Conservation (phyloP, 768 basidiomycete species). For the Asterophora parasitica region DNA sequence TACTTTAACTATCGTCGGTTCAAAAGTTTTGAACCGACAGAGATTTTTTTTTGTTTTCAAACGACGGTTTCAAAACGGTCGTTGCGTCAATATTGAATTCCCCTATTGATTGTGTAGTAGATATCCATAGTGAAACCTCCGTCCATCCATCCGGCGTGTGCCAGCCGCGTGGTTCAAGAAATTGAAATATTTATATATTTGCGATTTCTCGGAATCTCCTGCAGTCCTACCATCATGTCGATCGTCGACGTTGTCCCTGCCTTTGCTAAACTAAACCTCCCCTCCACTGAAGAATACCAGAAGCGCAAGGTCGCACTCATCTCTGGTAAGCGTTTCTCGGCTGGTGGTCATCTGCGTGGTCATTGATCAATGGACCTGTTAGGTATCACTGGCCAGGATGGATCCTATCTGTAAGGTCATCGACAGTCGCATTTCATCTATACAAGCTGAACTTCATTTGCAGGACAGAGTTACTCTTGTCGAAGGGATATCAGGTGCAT, state of each 20-base stretch:
- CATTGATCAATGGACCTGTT: constrained; percentile 9
- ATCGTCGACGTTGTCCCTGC: constrained; percentile 32
- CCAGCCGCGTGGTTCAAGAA: too few species aligned
- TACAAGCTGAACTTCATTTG: constrained; percentile 9
- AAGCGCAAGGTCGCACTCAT: constrained; percentile 93
- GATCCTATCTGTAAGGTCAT: constrained; percentile 78
- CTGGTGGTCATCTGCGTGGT: background rate
- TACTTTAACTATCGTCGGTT: too few species aligned
- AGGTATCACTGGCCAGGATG: constrained; percentile 97
- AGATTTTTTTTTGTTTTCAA: too few species aligned
- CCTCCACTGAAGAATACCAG: constrained; percentile 75
- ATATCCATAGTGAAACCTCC: too few species aligned
- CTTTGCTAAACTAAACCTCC: constrained; percentile 54
- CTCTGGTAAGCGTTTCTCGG: constrained; percentile 52
- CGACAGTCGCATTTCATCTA: constrained; percentile 2
- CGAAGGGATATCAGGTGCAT: constrained; percentile 89
- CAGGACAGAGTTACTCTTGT: constrained; percentile 79
- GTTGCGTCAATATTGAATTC: too few species aligned
- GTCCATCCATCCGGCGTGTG: too few species aligned
- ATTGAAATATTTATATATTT: too few species aligned
- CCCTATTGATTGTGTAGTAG: too few species aligned
- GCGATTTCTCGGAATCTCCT: too few species aligned
- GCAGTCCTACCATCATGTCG: constrained; percentile 34
- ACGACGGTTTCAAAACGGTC: too few species aligned
- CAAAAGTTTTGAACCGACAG: too few species aligned